Conservation (phyloP, 331 rosid species). For the Quercus phellos region DNA sequence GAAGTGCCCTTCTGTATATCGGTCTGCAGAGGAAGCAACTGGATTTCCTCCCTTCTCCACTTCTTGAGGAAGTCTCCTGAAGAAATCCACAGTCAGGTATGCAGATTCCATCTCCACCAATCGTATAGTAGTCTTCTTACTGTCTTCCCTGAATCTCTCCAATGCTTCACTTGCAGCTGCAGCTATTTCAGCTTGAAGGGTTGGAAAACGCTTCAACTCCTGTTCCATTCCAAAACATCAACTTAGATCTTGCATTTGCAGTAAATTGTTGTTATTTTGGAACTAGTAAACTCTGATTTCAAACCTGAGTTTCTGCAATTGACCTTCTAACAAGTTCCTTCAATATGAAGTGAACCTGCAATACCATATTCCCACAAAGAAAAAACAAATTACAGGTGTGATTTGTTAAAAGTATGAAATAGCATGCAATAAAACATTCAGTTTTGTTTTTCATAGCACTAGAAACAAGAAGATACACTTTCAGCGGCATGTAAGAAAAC, state of each 20-base stretch:
- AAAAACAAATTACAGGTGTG: background rate
- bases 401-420: background rate
- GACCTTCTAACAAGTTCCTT: constrained; percentile 79
- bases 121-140: constrained; percentile 66
- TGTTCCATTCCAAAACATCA: constrained; percentile 37
- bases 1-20: constrained; percentile 62
- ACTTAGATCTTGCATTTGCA: background rate
- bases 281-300: background rate
- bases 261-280: background rate
- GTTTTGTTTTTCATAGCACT: background rate
- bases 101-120: constrained; percentile 92
- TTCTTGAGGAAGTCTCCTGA: constrained; percentile 70
- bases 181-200: constrained; percentile 67
- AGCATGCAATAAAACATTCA: background rate
- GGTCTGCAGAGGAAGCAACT: constrained; percentile 37
- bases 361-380: background rate
- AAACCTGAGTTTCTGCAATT: constrained; percentile 75
- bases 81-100: constrained; percentile 78
- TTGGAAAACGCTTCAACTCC: constrained; percentile 84
- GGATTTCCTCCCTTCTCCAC: constrained; percentile 50
- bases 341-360: constrained; percentile 76
- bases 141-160: constrained; percentile 80
- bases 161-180: constrained; percentile 66
- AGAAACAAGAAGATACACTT: background rate
- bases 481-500: background rate